Evolutionary conservation across 306 rosid genomes (phyloP), one percentile per base, ranked within the genome.

Genomic region (Vigna unguiculata): DNA sequence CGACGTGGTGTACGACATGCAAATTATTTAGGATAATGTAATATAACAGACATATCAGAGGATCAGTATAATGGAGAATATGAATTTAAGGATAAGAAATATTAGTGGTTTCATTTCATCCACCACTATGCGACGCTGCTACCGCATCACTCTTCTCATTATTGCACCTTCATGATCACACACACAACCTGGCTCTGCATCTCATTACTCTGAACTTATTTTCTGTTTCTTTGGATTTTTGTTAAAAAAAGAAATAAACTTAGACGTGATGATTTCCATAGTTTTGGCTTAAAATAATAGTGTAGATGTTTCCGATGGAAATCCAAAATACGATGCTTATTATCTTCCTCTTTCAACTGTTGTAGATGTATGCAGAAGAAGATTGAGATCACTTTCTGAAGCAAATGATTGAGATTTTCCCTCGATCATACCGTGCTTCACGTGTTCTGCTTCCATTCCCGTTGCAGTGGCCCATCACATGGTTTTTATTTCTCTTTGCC

Each of bases 111-210:
- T n/a, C n/a, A n/a, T n/a, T n/a, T n/a, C n/a, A n/a, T n/a, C n/a
- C n/a, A n/a, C n/a, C n/a, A n/a, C n/a, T n/a, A n/a, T n/a, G n/a
- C n/a, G n/a, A n/a, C n/a, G n/a, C n/a, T n/a, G 28, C 28, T 32
- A 62, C 47, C 69, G 17, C 25, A 62, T 62, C 68, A 32, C 22
- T 15, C 8, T 45, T 61, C 68, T 61, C 68, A 61, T 61, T 61
- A 34, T 61, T 61, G 68, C 22, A n/a, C 0, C 69, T 34, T 36
- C 16, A 17, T 62, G 28, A 62, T 36, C 48, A 62, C 7, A 2
- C 3, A 10, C 69, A 36, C 69, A 61, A 61, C 46, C 67, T 61
- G 46, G 45, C 67, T 19, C 46, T n/a, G n/a, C 24, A 32, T 21
- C 67, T 30, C 45, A 32, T 61, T 24, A 0, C 45, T 60, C 45